Evolutionary conservation across 208 protist genomes (phyloP), one percentile per base, ranked within the genome.

Genomic region (Borovskyia barvae): DNA sequence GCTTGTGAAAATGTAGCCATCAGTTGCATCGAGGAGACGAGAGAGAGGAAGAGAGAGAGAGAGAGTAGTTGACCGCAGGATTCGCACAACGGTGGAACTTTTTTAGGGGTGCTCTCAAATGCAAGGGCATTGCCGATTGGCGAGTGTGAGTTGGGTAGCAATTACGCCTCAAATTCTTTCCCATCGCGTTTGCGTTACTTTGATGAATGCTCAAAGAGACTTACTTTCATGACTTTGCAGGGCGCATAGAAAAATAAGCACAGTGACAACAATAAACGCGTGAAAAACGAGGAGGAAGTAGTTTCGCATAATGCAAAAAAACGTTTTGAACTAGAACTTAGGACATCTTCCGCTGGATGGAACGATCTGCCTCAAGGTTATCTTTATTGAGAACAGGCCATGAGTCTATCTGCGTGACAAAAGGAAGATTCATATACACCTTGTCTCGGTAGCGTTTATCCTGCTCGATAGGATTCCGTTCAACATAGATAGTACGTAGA

Each of bases 401-500:
- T 5, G 89, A 95, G 60, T 95, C 89, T 28, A 95, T 95, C 35
- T 95, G 80, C 3, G 73, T 79, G 11, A 95, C 53, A 65, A 95
- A 95, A 2, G 89, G 89, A 7, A 95, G 56, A 39, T 66, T 60
- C 66, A 87, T 75, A 60, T 90, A 93, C 7, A 95, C 82, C 59
- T 95, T 95, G 52, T 93, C 80, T 25, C 89, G 77, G 56, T 95
- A 95, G 26, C 89, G 85, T 33, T 83, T 82, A 54, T 96, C 89
- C 14, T 95, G 75, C 45, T 95, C 88, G 25, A 95, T 87, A 8
- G 92, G 88, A 55, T 95, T 97, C 22, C 87, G 73, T 59, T 97
- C 88, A 12, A 97, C 71, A 48, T 95, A 97, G 7, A 97, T 84
- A 7, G 89, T 97, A 20, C 74, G 75, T 2, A 97, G 69, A 1